Conservation (phyloP, 2,329 filamentous ascomycete genomes). For the Aphanoascus verrucosus region DNA sequence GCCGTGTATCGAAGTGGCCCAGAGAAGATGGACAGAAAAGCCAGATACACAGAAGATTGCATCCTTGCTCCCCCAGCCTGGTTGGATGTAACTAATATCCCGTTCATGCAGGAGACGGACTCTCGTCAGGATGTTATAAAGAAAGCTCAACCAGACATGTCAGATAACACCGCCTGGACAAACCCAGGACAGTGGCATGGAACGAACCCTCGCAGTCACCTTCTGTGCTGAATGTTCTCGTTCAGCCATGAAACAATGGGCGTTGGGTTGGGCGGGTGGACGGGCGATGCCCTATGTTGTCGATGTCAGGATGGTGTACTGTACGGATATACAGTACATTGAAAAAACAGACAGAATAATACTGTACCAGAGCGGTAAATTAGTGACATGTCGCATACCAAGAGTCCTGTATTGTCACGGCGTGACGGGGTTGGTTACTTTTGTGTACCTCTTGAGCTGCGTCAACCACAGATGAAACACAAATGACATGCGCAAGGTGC, state of each 20-base stretch:
- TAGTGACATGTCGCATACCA: background rate
- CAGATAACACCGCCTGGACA: background rate
- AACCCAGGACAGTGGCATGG: background rate
- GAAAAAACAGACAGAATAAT: background rate
- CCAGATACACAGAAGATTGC: background rate
- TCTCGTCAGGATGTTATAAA: background rate
- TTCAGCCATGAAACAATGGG: no score
- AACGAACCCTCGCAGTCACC: background rate
- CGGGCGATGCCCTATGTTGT: no score
- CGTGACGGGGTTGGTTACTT: background rate
- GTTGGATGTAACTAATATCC: constrained; percentile 3
- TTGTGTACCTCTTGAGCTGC: constrained; percentile 1
- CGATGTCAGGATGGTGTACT: background rate
- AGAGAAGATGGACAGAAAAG: background rate
- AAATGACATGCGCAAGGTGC: constrained; percentile 1
- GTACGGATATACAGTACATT: background rate
- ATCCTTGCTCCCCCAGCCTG: background rate
- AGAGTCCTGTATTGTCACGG: background rate
- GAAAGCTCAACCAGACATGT: background rate
- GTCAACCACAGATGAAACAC: constrained; percentile 4
- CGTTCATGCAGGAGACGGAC: background rate
- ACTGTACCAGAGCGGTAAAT: constrained; percentile 3
- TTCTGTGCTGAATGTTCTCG: no score
- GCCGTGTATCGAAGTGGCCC: constrained; percentile 4
- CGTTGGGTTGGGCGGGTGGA: no score